Percentiles rank a stretch among this genome's conserved stretches.
These are phyloP conservation scores for Suhomyces sp. DNA, from an alignment of 805 yeast genomes.

Conservation along the genomic window DNA sequence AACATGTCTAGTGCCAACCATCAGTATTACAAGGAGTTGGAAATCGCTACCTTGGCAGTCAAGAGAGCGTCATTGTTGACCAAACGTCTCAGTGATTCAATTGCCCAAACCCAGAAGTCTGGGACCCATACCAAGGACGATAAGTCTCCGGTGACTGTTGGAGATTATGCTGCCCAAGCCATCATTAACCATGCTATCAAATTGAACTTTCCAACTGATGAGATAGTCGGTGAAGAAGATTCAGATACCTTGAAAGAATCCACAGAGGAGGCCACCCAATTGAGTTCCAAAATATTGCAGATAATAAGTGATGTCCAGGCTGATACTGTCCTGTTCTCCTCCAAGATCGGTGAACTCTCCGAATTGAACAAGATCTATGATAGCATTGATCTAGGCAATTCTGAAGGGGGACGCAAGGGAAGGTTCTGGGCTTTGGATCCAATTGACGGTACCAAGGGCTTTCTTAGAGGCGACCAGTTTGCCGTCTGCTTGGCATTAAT, in stretches of 20 bases:
- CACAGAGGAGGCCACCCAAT: constrained; percentile 41
- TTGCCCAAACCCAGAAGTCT: constrained; percentile 46
- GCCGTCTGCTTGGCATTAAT: constrained; percentile 93
- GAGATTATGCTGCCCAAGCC: constrained; percentile 96
- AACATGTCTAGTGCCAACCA: too few species aligned
- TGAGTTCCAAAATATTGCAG: constrained; percentile 56
- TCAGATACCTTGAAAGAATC: constrained; percentile 57
- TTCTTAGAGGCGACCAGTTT: constrained; percentile 92
- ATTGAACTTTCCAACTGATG: constrained; percentile 78
- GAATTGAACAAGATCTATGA: constrained; percentile 52
- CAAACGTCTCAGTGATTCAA: constrained; percentile 57
- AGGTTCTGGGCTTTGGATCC: constrained; percentile 98
- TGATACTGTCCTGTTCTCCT: constrained; percentile 32
- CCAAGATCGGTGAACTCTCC: constrained; percentile 42
- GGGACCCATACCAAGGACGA: constrained; percentile 77
- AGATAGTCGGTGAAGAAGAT: constrained; percentile 93
- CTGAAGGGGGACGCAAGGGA: constrained; percentile 73
- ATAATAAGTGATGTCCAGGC: constrained; percentile 57
- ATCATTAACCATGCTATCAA: constrained; percentile 81
- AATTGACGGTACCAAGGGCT: constrained; percentile 96
- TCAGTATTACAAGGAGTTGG: constrained; percentile 68
- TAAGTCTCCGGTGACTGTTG: constrained; percentile 92
- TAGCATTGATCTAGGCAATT: constrained; percentile 77
- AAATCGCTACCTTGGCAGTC: constrained; percentile 86
- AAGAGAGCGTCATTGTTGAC: constrained; percentile 82